Evolutionary conservation across 495 filamentous ascomycete genomes (phyloP).

Genomic region (Pseudotulostoma volvatum): DNA sequence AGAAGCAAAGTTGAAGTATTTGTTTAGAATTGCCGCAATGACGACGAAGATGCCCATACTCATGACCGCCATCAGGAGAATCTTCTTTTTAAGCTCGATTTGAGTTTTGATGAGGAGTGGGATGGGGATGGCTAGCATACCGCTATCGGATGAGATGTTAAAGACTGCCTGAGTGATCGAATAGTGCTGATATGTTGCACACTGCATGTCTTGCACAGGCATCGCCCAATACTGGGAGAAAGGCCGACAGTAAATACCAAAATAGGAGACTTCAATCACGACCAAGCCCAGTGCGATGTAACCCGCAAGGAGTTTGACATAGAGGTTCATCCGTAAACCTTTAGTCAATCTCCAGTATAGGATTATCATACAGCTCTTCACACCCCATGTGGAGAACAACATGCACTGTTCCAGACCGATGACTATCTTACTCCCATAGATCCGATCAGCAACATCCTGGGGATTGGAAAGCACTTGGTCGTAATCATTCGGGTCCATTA

Average conservation of each 20-base stretch:
- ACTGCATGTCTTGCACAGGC: constrained; percentile 21
- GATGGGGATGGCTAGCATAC: constrained; percentile 44
- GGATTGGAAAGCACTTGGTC: constrained; percentile 26
- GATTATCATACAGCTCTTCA: constrained; percentile 36
- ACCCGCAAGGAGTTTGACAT: too few species aligned
- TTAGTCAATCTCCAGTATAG: constrained; percentile 31
- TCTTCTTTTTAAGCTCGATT: constrained; percentile 34
- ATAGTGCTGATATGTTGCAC: constrained; percentile 30
- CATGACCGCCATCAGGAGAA: constrained; percentile 33
- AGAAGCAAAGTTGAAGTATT: constrained; percentile 45
- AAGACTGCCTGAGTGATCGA: constrained; percentile 50
- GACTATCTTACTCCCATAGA: constrained; percentile 36
- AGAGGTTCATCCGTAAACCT: too few species aligned
- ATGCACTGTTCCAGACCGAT: constrained; percentile 36
- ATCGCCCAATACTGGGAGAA: constrained; percentile 46
- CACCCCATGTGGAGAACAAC: constrained; percentile 33
- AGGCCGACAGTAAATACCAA: constrained; percentile 47
- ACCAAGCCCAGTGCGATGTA: too few species aligned
- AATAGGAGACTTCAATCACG: too few species aligned
- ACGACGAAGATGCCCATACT: constrained; percentile 48
- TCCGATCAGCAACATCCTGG: constrained; percentile 24
- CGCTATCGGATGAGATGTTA: constrained; percentile 47
- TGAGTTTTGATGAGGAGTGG: constrained; percentile 39
- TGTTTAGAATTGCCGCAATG: constrained; percentile 43
- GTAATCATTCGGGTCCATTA: constrained; percentile 38